Base-by-base conservation (phyloP, 805 yeast species). In the Suhomyces emberorum region DNA sequence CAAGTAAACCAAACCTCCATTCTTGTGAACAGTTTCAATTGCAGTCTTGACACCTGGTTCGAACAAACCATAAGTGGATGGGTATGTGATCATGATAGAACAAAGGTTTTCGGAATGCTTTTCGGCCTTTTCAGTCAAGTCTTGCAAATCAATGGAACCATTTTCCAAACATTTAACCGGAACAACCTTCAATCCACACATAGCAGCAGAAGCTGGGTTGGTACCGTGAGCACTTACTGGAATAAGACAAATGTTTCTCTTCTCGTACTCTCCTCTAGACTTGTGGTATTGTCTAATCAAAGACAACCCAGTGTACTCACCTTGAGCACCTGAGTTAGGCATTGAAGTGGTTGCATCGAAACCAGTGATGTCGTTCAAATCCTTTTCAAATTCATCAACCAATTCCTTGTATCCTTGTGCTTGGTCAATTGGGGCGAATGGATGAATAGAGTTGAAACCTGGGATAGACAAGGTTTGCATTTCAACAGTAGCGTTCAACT, bases 171-270 rank as follows among this genome's bases (percentile, higher is more conserved):
- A 93, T 59, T 88, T 88, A 30, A 93, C 88, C 4, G 97, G 82
- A 15, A 93, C 87, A 30, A 93, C 98, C 61, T 86, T 88, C 63
- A 93, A 67, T 24, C 96, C 97, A 49, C 95, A 82, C 96, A 93
- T 93, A 14, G 96, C 87, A 14, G 98, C 98, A 30, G 96, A 87
- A 0, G 98, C 98, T 16, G 98, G 98, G 57, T 93, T 93, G 12
- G 98, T 93, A 41, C 98, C 98, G 56, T 93, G 98, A 2, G 98
- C 98, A 52, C 93, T 81, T 3, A 91, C 96, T 4, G 98, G 98
- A 51, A 93, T 93, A 56, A 93, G 72, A 63, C 97, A 93, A 36
- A 93, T 74, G 59, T 88, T 79, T 57, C 98, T 77, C 41, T 79
- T 67, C 12, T 72, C 61, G 42, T 61, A 49, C 55, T 88, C 82